Evolutionary conservation across 225 moss, liverwort and hornwort species (phyloP), one percentile per base, ranked within the genome.

Genomic region (Lunularia cruciata): DNA sequence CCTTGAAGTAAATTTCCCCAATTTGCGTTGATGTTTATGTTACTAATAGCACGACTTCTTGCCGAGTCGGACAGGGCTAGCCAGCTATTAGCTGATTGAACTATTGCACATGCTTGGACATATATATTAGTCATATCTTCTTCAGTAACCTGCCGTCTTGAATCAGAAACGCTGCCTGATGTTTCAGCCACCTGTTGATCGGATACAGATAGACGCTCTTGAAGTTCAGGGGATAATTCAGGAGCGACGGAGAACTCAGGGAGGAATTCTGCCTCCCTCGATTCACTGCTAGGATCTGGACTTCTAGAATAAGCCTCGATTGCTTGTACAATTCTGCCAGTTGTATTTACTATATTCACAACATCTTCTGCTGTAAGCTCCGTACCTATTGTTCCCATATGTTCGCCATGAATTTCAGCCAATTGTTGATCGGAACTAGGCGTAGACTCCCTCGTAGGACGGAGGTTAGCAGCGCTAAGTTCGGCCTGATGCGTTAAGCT

Each of bases 61-160:
- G 67, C 67, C 4, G 52, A 35, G 12, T 67, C 67, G n/a, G 49
- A 67, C 6, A 67, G 12, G 2, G 49, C 20, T 8, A 67, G 48
- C 67, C 67, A 51, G 22, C 52, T 67, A 49, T 20, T 52, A 19
- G 52, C 67, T 4, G 67, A 49, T 52, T 51, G 51, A 15, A 30
- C 67, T 33, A 67, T 67, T 3, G 51, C 67, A 52, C 67, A 49
- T 52, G 67, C 67, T 53, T 67, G 67, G 10, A 47, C 52, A 67
- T 67, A 52, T 49, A 52, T 67, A 35, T 67, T 52, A 4, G 67
- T 34, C 8, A 56, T 38, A 57, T 55, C 47, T 40, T 47, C 55
- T 4, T 55, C 30, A 40, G 69, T 47, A 2, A 56, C 56, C 39
- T 56, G 39, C 38, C 57, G 39, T 19, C 38, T 19, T 27, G 28